Conservation (phyloP, 768 basidiomycete genomes). For the Russula virescens region DNA sequence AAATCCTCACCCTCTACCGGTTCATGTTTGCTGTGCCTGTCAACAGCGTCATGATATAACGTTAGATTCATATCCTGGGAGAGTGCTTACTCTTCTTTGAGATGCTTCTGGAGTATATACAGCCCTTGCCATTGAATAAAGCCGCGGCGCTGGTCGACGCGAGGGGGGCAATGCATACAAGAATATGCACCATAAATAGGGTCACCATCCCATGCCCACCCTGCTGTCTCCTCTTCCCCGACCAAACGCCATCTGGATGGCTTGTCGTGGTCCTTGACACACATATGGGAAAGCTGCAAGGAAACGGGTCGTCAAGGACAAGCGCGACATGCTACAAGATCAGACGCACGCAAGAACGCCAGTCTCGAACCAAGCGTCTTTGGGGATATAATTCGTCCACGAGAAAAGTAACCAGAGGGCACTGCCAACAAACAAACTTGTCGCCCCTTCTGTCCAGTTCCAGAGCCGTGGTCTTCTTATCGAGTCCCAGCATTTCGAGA, state of each 20-base stretch:
- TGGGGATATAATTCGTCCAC: not conserved
- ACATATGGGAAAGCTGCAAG: not conserved
- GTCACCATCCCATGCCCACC: not conserved
- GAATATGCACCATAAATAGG: not conserved
- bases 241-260: not conserved
- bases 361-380: constrained; percentile 1
- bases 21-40: not conserved
- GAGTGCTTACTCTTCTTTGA: not conserved
- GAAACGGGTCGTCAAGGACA: not conserved
- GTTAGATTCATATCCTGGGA: not conserved
- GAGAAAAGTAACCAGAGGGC: not conserved
- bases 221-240: not conserved
- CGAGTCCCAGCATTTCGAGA: not conserved
- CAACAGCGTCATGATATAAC: not conserved
- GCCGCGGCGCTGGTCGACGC: not conserved
- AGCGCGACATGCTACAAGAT: not conserved
- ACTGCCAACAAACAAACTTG: not conserved
- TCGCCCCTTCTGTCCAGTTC: constrained; percentile 8
- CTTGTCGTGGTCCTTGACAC: not conserved
- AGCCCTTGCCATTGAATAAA: constrained; percentile 3
- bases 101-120: not conserved
- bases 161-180: constrained; percentile 4
- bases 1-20: constrained; percentile 7
- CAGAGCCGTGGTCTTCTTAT: constrained; percentile 6
- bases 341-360: constrained; percentile 8